Evolutionary conservation across 305 asterid genomes (phyloP).

Genomic region (Petunia hybrid): DNA sequence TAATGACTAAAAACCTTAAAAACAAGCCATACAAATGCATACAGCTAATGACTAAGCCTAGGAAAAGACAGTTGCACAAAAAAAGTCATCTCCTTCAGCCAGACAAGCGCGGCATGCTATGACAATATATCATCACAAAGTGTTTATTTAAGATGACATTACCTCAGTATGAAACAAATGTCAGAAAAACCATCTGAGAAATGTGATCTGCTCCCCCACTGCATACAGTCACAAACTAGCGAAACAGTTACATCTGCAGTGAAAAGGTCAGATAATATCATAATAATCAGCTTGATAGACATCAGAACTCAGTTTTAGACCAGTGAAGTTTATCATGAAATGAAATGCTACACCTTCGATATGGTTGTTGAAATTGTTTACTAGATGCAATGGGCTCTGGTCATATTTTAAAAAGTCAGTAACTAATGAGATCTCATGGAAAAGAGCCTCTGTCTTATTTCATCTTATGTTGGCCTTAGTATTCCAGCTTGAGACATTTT

Average conservation of each 20-base stretch:
- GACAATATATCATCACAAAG: too few relatives aligned
- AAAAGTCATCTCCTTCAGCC: too few relatives aligned
- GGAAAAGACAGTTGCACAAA: too few relatives aligned
- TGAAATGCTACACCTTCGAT: background rate
- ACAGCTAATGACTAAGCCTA: too few relatives aligned
- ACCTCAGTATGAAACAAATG: conserved; percentile 2
- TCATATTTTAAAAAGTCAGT: background rate
- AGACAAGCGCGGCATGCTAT: too few relatives aligned
- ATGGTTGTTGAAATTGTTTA: background rate
- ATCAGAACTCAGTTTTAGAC: background rate
- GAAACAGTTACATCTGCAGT: conserved; percentile 17
- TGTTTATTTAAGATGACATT: background rate
- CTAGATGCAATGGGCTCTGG: background rate
- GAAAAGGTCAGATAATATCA: background rate
- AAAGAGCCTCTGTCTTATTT: background rate
- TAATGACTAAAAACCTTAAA: too few relatives aligned
- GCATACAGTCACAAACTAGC: conserved; percentile 3
- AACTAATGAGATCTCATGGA: background rate
- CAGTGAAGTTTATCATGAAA: background rate
- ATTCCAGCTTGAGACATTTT: background rate
- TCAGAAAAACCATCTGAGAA: conserved; percentile 23
- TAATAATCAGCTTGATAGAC: background rate
- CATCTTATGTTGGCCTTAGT: background rate
- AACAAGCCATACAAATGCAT: too few relatives aligned
- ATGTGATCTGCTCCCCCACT: conserved; percentile 14